Evolutionary conservation across 2,329 filamentous ascomycete species (phyloP).

Genomic region (Hyphodiscus sp.): DNA sequence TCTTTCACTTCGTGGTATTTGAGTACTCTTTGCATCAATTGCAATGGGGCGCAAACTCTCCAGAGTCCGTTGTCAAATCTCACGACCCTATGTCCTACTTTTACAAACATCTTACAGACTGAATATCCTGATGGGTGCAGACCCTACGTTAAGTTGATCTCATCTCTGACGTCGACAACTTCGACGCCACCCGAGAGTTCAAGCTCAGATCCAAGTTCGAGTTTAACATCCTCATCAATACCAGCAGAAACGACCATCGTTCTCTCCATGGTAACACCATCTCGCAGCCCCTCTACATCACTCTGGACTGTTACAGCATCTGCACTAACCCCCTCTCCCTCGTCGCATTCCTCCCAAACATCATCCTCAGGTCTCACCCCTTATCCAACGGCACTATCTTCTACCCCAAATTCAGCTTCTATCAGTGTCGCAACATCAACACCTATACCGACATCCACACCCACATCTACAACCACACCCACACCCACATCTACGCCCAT

Average conservation of each 20-base stretch:
- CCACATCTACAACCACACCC: too few species aligned
- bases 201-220: not conserved
- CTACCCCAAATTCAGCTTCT: not conserved
- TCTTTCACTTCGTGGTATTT: not conserved
- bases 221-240: not conserved
- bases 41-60: not conserved
- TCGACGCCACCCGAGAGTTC: not conserved
- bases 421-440: not conserved
- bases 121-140: not conserved
- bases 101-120: not conserved
- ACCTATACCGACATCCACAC: too few species aligned
- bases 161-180: not conserved
- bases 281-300: not conserved
- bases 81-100: not conserved
- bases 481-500: too few species aligned
- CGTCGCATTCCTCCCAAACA: not conserved
- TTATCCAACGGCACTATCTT: not conserved
- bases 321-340: too few species aligned
- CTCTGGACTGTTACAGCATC: not conserved
- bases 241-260: not conserved
- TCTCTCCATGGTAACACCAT: not conserved
- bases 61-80: not conserved
- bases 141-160: not conserved
- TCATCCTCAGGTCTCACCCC: not conserved
- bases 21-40: not conserved